Percentiles rank a stretch among this genome's conserved stretches.
Evolutionary conservation across 257 asterid genomes (phyloP).

Genomic region (Anisodus tanguticus): DNA sequence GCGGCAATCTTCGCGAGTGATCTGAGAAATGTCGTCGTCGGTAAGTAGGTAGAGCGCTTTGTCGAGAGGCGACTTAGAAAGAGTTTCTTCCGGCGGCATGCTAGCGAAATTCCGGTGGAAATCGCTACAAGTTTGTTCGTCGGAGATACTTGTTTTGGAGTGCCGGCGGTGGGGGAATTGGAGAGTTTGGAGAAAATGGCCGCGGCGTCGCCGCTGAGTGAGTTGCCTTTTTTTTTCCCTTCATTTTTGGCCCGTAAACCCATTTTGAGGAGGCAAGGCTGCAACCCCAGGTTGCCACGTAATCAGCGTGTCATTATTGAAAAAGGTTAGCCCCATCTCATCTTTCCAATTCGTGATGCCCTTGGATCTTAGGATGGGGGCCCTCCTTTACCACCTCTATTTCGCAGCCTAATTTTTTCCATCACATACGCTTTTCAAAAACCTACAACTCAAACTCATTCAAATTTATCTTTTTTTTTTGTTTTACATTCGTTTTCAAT

Average conservation of each 20-base stretch:
- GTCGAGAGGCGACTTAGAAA: conserved; percentile 76
- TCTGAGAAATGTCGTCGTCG: conserved; percentile 98
- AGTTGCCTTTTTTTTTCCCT: neutral
- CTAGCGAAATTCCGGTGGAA: conserved; percentile 45
- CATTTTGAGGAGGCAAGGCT: conserved; percentile 30
- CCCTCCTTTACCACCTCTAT: neutral
- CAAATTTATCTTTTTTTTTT: too few relatives aligned
- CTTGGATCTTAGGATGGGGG: neutral
- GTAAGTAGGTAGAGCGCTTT: conserved; percentile 90
- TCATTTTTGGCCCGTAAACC: conserved; percentile 1
- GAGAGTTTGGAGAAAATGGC: conserved; percentile 44
- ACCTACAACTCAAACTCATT: too few relatives aligned
- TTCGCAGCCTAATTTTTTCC: neutral
- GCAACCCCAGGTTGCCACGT: conserved; percentile 70
- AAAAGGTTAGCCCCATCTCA: conserved; percentile 32
- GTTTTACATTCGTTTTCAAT: too few relatives aligned
- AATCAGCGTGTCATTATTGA: conserved; percentile 31
- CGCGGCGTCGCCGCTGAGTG: conserved; percentile 63
- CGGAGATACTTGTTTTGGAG: too few relatives aligned
- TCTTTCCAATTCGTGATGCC: neutral
- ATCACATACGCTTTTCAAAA: neutral
- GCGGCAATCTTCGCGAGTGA: conserved; percentile 99
- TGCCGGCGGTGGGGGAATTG: too few relatives aligned
- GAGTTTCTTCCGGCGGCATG: conserved; percentile 60
- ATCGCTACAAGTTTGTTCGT: neutral